Evolutionary conservation across 768 basidiomycete species (phyloP).

Genomic region (Leccinellum albellum): DNA sequence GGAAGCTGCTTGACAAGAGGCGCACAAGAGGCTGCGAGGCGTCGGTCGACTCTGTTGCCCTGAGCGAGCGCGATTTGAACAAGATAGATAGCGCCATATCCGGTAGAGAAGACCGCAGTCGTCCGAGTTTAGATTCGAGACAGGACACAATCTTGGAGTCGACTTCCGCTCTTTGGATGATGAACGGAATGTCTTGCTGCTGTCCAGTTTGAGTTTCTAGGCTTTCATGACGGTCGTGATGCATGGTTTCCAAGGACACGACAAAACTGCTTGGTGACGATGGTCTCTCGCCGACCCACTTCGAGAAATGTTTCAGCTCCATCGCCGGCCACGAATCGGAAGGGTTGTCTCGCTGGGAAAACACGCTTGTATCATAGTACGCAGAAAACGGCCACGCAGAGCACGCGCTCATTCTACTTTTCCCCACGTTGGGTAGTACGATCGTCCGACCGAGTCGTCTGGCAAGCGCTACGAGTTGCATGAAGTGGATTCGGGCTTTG

Average conservation of each 20-base stretch:
- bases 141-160: slow-evolving; percentile 20
- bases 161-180: not conserved
- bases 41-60: not conserved
- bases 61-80: slow-evolving; percentile 4
- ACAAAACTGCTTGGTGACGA: slow-evolving; percentile 32
- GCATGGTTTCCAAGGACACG: slow-evolving; percentile 30
- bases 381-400: slow-evolving; percentile 43
- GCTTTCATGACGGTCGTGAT: not conserved
- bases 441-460: slow-evolving; percentile 49
- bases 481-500: slow-evolving; percentile 53
- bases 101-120: slow-evolving; percentile 7
- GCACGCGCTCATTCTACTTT: slow-evolving; percentile 52
- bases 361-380: slow-evolving; percentile 44
- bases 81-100: slow-evolving; percentile 7
- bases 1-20: not conserved
- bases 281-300: slow-evolving; percentile 34
- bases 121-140: slow-evolving; percentile 16
- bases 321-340: slow-evolving; percentile 22
- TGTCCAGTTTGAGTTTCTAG: not conserved
- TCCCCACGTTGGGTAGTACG: slow-evolving; percentile 59
- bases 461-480: slow-evolving; percentile 49
- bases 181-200: not conserved
- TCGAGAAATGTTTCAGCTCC: slow-evolving; percentile 36
- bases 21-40: slow-evolving; percentile 14
- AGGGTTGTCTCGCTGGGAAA: not conserved